Percentiles rank a stretch among this genome's conserved stretches.
Evolutionary conservation across 306 rosid genomes (phyloP).

Genomic region (Corylus americana): DNA sequence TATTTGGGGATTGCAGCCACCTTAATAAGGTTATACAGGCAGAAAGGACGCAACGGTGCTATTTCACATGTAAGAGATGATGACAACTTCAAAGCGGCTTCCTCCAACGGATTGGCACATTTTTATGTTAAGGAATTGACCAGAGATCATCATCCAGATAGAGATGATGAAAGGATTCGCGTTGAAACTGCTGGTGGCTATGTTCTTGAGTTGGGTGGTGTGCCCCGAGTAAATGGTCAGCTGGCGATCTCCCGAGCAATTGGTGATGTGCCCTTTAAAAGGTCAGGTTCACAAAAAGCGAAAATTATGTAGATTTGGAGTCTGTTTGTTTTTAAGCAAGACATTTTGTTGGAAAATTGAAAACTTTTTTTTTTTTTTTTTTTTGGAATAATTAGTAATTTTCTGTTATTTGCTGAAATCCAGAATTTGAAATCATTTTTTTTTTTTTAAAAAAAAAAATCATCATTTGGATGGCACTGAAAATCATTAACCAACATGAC

Average conservation of each 20-base stretch:
- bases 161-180: constrained; percentile 83
- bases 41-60: constrained; percentile 59
- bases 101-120: constrained; percentile 57
- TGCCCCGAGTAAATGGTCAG: constrained; percentile 88
- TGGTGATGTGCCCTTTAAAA: constrained; percentile 79
- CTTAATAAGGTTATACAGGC: constrained; percentile 67
- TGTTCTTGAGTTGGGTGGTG: constrained; percentile 84
- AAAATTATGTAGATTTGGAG: not conserved
- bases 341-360: too few relatives aligned
- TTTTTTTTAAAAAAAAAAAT: not conserved
- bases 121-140: constrained; percentile 87
- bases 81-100: constrained; percentile 50
- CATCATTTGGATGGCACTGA: not conserved
- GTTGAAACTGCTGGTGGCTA: constrained; percentile 97
- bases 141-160: constrained; percentile 91
- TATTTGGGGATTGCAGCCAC: constrained; percentile 59
- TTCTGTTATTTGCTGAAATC: too few relatives aligned
- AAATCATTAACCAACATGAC: not conserved
- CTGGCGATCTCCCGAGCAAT: constrained; percentile 88
- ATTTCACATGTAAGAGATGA: constrained; percentile 54
- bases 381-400: too few relatives aligned
- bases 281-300: constrained; percentile 48
- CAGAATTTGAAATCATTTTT: not conserved
- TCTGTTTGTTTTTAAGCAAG: not conserved
- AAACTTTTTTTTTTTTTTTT: not conserved